Evolutionary conservation across 1,139 yeast genomes (phyloP).

Genomic region (Diutina catenulata): DNA sequence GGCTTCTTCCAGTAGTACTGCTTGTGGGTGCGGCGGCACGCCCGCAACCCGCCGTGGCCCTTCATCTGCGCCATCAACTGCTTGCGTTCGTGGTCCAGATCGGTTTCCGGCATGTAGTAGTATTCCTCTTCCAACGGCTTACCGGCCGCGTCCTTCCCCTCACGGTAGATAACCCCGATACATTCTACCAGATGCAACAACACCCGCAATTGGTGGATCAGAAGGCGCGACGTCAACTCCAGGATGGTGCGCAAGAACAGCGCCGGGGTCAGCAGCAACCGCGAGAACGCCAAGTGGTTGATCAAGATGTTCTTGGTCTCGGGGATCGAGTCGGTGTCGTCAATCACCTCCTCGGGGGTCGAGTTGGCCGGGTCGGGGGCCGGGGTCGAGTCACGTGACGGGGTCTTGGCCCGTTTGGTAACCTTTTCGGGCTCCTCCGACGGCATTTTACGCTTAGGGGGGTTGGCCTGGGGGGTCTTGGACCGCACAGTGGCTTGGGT

Average conservation of each 20-base stretch:
- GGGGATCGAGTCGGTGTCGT: slow-evolving; percentile 6
- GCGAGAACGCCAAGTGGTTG: slow-evolving; percentile 83
- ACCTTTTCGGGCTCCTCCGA: slow-evolving; percentile 1
- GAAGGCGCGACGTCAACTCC: slow-evolving; percentile 14
- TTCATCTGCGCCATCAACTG: slow-evolving; percentile 61
- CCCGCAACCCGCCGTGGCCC: slow-evolving; percentile 73
- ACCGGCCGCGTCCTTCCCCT: slow-evolving; percentile 95
- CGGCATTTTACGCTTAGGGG: background rate
- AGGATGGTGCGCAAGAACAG: slow-evolving; percentile 46
- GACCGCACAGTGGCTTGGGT: background rate
- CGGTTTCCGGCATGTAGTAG: slow-evolving; percentile 79
- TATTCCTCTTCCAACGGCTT: slow-evolving; percentile 88
- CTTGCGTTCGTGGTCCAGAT: slow-evolving; percentile 58
- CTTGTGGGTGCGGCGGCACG: slow-evolving; percentile 88
- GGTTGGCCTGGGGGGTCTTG: background rate
- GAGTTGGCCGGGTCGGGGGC: background rate
- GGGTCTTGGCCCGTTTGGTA: background rate
- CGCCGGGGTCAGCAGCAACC: slow-evolving; percentile 78
- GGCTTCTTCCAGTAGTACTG: slow-evolving; percentile 86
- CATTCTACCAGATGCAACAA: slow-evolving; percentile 40
- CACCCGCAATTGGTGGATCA: slow-evolving; percentile 38
- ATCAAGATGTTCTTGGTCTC: slow-evolving; percentile 55
- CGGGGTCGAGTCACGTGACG: background rate
- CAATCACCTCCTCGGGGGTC: background rate
- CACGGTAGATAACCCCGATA: slow-evolving; percentile 75